Evolutionary conservation across 148 eudicot species (phyloP).

Genomic region (Dianthus caryophyllus): DNA sequence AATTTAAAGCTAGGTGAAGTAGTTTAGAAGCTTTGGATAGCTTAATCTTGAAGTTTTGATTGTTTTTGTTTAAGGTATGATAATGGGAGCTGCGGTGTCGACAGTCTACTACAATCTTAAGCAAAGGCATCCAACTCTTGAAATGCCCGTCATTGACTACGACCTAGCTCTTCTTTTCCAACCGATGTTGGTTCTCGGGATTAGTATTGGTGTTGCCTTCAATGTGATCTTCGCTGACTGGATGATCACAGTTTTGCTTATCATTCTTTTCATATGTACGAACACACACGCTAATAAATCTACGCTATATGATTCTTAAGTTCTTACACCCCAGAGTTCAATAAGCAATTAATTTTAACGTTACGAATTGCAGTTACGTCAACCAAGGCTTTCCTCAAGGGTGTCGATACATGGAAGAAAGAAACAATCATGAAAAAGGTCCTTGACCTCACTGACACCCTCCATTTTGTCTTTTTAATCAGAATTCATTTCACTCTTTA

Average conservation of each 20-base stretch:
- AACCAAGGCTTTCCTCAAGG: constrained; percentile 55
- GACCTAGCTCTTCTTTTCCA: constrained; percentile 61
- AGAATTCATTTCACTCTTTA: background rate
- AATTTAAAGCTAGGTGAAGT: background rate
- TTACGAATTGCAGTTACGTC: constrained; percentile 42
- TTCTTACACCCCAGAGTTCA: background rate
- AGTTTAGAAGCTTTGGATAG: background rate
- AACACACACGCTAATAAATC: background rate
- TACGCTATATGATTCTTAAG: background rate
- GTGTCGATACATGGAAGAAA: constrained; percentile 67
- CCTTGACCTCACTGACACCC: constrained; percentile 10
- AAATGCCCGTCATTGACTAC: constrained; percentile 56
- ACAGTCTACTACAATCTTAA: constrained; percentile 57
- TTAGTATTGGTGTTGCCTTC: constrained; percentile 60
- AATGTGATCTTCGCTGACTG: constrained; percentile 63
- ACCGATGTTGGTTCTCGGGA: constrained; percentile 59
- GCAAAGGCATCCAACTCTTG: constrained; percentile 49
- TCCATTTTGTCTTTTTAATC: background rate
- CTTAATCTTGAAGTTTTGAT: background rate
- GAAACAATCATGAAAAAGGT: constrained; percentile 65
- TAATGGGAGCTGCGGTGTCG: constrained; percentile 55
- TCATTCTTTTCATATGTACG: constrained; percentile 52
- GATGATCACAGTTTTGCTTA: constrained; percentile 64
- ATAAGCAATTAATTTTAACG: background rate
- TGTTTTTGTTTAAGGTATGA: constrained; percentile 47